Percentiles rank a stretch among this genome's conserved stretches.
Conservation (phyloP, 768 basidiomycete genomes). For the Suillus brevipes region DNA sequence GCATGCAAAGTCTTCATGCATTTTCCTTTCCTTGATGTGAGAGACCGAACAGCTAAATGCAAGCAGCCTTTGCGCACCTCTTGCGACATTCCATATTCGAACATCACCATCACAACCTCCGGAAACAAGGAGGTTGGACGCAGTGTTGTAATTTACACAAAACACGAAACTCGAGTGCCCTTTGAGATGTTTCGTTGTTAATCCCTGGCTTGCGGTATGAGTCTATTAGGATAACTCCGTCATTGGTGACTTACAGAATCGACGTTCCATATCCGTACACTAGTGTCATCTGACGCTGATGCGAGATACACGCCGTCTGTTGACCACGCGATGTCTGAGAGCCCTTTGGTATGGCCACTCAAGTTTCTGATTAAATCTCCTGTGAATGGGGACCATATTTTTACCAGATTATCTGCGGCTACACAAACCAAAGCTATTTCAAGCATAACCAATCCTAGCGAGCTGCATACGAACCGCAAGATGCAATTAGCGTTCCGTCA, state of each 20-base stretch:
- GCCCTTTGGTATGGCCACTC: constrained; percentile 74
- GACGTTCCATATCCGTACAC: constrained; percentile 86
- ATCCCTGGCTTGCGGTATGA: constrained; percentile 45
- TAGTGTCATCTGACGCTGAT: constrained; percentile 91
- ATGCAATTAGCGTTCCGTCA: constrained; percentile 81
- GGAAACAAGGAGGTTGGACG: constrained; percentile 86
- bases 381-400: constrained; percentile 82
- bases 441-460: constrained; percentile 3
- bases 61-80: constrained; percentile 49
- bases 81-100: constrained; percentile 85
- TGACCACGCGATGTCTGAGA: constrained; percentile 91
- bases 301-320: constrained; percentile 80
- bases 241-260: constrained; percentile 56
- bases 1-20: constrained; percentile 86
- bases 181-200: constrained; percentile 68
- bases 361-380: constrained; percentile 76
- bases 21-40: constrained; percentile 51
- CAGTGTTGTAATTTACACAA: constrained; percentile 87
- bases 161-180: constrained; percentile 90
- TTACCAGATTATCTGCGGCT: constrained; percentile 79
- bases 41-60: background rate
- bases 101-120: constrained; percentile 94
- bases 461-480: constrained; percentile 66
- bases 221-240: background rate
- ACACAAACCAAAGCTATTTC: background rate